Evolutionary conservation across 148 eudicot species (phyloP).

Genomic region (Nepenthes gracilis): DNA sequence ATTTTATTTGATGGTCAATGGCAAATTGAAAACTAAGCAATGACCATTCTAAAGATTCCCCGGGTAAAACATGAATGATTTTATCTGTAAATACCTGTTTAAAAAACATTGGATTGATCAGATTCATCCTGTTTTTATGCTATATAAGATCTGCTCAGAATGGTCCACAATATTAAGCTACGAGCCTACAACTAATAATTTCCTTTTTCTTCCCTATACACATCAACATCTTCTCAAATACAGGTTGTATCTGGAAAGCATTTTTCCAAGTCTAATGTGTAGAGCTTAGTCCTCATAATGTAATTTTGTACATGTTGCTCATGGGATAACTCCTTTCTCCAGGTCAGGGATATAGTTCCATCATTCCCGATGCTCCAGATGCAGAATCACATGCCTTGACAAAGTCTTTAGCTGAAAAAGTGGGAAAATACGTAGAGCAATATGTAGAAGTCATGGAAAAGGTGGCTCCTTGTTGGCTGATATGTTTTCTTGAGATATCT

Average conservation of each 20-base stretch:
- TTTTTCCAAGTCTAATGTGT: no score
- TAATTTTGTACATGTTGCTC: neutral
- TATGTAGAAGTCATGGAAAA: conserved; percentile 88
- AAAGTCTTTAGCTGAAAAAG: conserved; percentile 51
- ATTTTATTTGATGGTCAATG: conserved; percentile 4
- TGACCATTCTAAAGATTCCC: conserved; percentile 2
- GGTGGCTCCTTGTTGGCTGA: conserved; percentile 23
- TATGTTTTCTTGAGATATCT: neutral
- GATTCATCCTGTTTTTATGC: no score
- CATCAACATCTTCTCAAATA: no score
- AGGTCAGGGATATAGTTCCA: conserved; percentile 64
- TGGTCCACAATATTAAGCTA: no score
- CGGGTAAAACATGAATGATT: neutral
- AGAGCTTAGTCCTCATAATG: no score
- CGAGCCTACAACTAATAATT: no score
- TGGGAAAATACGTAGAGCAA: conserved; percentile 52
- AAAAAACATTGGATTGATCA: no score
- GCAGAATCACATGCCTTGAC: conserved; percentile 57
- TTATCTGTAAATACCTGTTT: no score
- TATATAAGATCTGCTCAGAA: no score
- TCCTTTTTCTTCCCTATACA: no score
- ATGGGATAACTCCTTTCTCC: neutral
- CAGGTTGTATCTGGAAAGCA: no score
- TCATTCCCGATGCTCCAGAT: conserved; percentile 61
- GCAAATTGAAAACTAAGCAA: conserved; percentile 5